These are phyloP conservation scores for Pythium rishiriense DNA, from an alignment of 352 stramenopile species.

Conservation along the genomic window DNA sequence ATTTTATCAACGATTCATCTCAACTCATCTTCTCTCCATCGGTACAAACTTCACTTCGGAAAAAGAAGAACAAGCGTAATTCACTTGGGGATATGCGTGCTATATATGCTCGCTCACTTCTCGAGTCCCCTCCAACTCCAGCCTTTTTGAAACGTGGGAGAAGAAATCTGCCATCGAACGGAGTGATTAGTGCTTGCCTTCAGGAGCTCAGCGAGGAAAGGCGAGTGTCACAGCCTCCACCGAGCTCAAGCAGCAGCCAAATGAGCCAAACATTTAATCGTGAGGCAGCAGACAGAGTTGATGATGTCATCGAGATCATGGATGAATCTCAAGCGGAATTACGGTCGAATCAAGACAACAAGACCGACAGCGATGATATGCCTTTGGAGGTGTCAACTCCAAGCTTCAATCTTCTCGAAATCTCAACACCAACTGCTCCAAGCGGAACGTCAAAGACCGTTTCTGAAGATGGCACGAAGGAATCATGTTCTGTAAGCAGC, in stretches of 20 bases:
- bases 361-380: not conserved
- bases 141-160: constrained; percentile 38
- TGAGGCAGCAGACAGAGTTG: not conserved
- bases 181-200: constrained; percentile 68
- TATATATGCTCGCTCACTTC: constrained; percentile 70
- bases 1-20: constrained; percentile 84
- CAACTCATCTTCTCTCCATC: constrained; percentile 74
- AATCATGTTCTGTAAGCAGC: not conserved
- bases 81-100: constrained; percentile 65
- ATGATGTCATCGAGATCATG: constrained; percentile 16
- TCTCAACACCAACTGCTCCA: not conserved
- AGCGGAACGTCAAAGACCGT: not conserved
- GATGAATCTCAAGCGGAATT: constrained; percentile 2
- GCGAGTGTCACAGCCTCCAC: not conserved
- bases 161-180: constrained; percentile 45
- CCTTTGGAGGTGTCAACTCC: not conserved
- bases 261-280: not conserved
- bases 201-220: constrained; percentile 29
- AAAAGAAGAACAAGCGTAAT: constrained; percentile 25
- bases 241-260: not conserved
- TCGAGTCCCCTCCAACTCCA: constrained; percentile 54
- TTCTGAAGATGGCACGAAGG: not conserved
- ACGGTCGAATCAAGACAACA: not conserved
- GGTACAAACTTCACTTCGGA: constrained; percentile 17
- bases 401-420: constrained; percentile 18